These are phyloP conservation scores for Aspergillus fijiensis DNA, from an alignment of 2,329 filamentous ascomycete species.

Conservation along the genomic window DNA sequence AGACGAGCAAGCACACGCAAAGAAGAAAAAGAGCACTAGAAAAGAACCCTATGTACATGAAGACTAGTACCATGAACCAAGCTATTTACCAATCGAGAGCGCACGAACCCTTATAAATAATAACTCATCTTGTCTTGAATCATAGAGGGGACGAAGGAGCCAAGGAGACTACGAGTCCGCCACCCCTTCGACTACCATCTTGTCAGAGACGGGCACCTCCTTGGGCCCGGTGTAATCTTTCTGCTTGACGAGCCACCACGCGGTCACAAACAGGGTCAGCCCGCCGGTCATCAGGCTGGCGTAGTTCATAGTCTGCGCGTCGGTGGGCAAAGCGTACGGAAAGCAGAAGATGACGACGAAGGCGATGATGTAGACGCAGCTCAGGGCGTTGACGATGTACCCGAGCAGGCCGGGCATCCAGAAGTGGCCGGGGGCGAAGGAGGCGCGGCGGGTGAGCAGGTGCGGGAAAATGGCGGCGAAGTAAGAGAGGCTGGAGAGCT, in stretches of 20 bases:
- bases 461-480: constrained; percentile 54
- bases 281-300: constrained; percentile 54
- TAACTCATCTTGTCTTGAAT: no score
- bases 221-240: constrained; percentile 38
- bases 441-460: constrained; percentile 51
- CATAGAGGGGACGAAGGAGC: no score
- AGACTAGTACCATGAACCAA: no score
- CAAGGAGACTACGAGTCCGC: constrained; percentile 16
- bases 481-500: constrained; percentile 57
- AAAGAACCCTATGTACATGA: no score
- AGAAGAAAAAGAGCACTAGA: no score
- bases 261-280: constrained; percentile 50
- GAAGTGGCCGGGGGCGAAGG: constrained; percentile 56
- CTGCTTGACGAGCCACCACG: constrained; percentile 46
- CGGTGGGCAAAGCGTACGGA: constrained; percentile 50
- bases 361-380: constrained; percentile 55
- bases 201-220: constrained; percentile 36
- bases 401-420: constrained; percentile 52
- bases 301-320: constrained; percentile 55
- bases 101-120: no score
- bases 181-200: constrained; percentile 32
- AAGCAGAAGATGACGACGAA: constrained; percentile 63
- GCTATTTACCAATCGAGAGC: no score
- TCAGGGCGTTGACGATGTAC: constrained; percentile 49
- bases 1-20: no score